These are phyloP conservation scores for Clitoria ternatea DNA, from an alignment of 306 rosid species.

Conservation along the genomic window DNA sequence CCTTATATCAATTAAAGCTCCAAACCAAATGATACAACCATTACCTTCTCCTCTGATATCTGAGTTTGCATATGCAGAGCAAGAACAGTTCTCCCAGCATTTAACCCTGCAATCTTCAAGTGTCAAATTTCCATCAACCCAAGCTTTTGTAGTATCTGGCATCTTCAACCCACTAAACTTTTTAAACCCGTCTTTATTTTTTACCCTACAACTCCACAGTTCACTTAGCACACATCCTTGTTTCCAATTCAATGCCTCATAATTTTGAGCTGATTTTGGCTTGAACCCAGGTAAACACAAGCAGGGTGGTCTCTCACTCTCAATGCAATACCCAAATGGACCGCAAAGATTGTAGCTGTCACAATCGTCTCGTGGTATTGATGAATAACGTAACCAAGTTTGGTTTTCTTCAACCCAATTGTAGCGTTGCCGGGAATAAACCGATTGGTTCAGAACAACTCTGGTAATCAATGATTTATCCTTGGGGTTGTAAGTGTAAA, in stretches of 20 bases:
- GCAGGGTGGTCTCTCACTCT: conserved; percentile 5
- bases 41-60: conserved; percentile 16
- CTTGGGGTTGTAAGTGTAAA: not conserved
- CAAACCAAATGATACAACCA: conserved; percentile 41
- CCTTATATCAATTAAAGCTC: conserved; percentile 33
- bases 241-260: conserved; percentile 16
- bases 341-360: conserved; percentile 35
- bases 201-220: conserved; percentile 26
- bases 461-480: conserved; percentile 19
- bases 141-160: conserved; percentile 31
- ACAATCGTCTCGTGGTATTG: conserved; percentile 22
- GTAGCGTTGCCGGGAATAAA: not conserved
- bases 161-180: conserved; percentile 23
- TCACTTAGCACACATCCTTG: conserved; percentile 30
- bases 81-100: conserved; percentile 38
- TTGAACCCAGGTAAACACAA: conserved; percentile 35
- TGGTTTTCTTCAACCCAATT: not conserved
- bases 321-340: conserved; percentile 25
- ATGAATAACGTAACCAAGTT: conserved; percentile 25
- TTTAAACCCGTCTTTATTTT: conserved; percentile 27
- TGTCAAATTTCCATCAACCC: conserved; percentile 21
- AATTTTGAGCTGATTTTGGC: conserved; percentile 18
- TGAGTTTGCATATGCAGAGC: conserved; percentile 39
- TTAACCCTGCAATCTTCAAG: conserved; percentile 21
- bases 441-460: conserved; percentile 28